Evolutionary conservation across 2,329 filamentous ascomycete genomes (phyloP), one percentile per base, ranked within the genome.

Genomic region (Pestalotiopsis sp.): DNA sequence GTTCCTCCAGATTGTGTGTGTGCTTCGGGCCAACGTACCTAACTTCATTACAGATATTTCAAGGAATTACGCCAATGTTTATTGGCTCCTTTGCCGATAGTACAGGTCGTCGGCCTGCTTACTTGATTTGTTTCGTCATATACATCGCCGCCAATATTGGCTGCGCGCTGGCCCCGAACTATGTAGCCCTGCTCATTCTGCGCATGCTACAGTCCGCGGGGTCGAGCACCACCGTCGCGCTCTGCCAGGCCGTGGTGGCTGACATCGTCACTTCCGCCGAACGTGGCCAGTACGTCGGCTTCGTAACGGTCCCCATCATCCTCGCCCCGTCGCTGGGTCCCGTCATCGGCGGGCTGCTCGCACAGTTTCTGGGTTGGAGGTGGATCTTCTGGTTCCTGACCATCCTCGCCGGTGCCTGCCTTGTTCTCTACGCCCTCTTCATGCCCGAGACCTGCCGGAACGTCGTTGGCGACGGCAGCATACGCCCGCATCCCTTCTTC

Each of bases 241-340:
- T 91, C 1, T 78, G 76, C 63, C 76, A 79, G 56, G 88, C 84
- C 0, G 83, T 90, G 1, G 84, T 91, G 2, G 84, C 85, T 1
- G 90, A 91, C 71, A 80, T 89, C 2, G 82, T 85, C 1, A 88
- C 87, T 0, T 83, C 84, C 2, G 82, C 83, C 0, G 88, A 91
- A 73, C 81, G 89, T 65, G 87, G 87, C 17, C 78, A 81, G 17
- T 87, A 87, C 71, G 83, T 89, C 62, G 86, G 81, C 41, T 85
- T 81, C 74, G 83, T 80, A 56, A 81, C 80, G 14, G 74, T 80
- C n/a, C 84, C 80, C 20, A 76, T 78, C 1, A 79, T 87, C 0
- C 71, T 89, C 4, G 81, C 76, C 0, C 78, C 79, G 1, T 74
- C 79, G 0, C 41, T 82, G 2, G 80, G 84, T 0, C 87, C 88